Base-by-base conservation (phyloP, 306 rosid genomes). In the Fragaria ananassa region DNA sequence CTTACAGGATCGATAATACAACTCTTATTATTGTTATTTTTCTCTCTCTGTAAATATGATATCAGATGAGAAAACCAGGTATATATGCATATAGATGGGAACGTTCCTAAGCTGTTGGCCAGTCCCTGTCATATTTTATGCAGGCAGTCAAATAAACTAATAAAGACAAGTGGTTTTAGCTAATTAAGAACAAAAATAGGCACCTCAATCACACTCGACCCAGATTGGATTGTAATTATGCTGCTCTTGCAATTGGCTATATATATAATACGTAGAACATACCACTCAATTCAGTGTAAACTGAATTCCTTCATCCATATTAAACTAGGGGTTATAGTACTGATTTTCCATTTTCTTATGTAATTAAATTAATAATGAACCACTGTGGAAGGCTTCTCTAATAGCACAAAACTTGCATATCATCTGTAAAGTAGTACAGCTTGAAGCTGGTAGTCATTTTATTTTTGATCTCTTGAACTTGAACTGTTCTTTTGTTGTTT, bases 141-240 rank as follows among this genome's bases (percentile, higher is more conserved):
- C 35, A 31, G 27, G n/a, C 63, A 23, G 35, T 39, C 29, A 15
- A 50, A 63, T 10, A 31, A 18, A 49, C 45, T 42, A 42, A 42
- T 9, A 42, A 42, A 42, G 77, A 71, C 66, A 78, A 78, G 7
- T 61, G 27, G 70, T 9, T 14, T 39, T 39, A 37, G 57, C 47
- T 18, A 37, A 61, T 53, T 46, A 70, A n/a, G 49, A 15, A 61
- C 50, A 65, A 70, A 42, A 60, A 21, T 37, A 13, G 69, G 23
- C 69, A 60, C 65, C 37, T 42, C 34, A 74, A 74, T 65, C 57
- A 47, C 23, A 37, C 34, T 46, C 47, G 12, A 54, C n/a, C 58
- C 23, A 68, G 66, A 73, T 56, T 42, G 70, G 10, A 74, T 29
- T 13, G 69, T 42, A 15, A 69, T 68, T 45, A 51, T 76, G 37